Evolutionary conservation across 2,329 filamentous ascomycete genomes (phyloP).

Genomic region (Apiospora koreana): DNA sequence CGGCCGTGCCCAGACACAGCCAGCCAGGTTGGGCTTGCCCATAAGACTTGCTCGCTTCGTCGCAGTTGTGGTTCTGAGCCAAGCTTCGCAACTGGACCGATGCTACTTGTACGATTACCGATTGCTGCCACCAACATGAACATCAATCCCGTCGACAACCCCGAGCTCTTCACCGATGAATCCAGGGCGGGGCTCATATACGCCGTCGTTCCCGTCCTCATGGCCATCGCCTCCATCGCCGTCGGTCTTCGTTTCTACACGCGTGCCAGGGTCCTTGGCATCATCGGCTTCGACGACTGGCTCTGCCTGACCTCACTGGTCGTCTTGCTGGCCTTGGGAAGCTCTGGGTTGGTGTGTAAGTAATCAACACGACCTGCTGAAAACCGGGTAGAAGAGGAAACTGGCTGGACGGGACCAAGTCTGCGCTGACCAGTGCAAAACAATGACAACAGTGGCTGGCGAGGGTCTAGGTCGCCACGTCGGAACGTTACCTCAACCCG

Average conservation of each 20-base stretch:
- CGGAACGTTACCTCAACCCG: neutral
- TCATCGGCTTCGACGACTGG: slow-evolving; percentile 4
- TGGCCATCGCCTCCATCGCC: neutral
- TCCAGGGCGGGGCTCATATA: neutral
- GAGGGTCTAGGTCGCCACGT: neutral
- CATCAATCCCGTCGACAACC: slow-evolving; percentile 1
- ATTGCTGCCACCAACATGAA: neutral
- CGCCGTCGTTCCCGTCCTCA: neutral
- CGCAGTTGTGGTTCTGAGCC: too few relatives aligned
- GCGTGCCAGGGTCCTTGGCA: neutral
- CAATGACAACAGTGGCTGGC: neutral
- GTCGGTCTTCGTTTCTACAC: neutral
- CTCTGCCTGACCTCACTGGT: neutral
- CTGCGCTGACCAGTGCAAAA: neutral
- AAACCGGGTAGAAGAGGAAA: neutral
- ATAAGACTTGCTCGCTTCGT: too few relatives aligned
- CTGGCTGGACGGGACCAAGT: neutral
- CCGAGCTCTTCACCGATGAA: neutral
- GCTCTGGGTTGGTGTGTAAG: neutral
- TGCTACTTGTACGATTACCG: too few relatives aligned
- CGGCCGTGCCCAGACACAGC: too few relatives aligned
- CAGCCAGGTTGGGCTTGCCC: too few relatives aligned
- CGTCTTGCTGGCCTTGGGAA: neutral
- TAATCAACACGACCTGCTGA: neutral
- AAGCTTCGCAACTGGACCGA: too few relatives aligned